These are phyloP conservation scores for Sporothrix protearum DNA, from an alignment of 2,329 filamentous ascomycete species.

Conservation along the genomic window DNA sequence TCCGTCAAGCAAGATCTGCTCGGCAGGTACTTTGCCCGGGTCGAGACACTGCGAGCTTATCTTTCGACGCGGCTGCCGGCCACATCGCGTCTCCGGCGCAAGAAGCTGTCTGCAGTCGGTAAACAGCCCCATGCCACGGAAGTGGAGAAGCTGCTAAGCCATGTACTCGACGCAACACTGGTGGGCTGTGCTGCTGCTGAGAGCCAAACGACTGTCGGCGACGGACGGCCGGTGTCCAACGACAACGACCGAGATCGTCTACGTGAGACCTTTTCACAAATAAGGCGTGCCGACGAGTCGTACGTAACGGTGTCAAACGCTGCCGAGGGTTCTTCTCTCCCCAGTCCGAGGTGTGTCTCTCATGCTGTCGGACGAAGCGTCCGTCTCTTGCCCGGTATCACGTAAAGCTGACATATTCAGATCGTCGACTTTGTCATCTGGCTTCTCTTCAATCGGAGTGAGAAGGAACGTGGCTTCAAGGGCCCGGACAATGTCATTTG, in stretches of 20 bases:
- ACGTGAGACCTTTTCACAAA: slow-evolving; percentile 60
- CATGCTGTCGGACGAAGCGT: too few relatives aligned
- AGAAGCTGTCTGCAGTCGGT: slow-evolving; percentile 45
- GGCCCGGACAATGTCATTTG: slow-evolving; percentile 56
- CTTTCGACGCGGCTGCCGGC: slow-evolving; percentile 62
- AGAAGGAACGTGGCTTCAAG: slow-evolving; percentile 32
- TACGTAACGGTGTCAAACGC: slow-evolving; percentile 51
- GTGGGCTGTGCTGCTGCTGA: slow-evolving; percentile 51
- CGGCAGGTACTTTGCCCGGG: slow-evolving; percentile 61
- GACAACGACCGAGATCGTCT: slow-evolving; percentile 48
- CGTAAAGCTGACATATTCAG: slow-evolving; percentile 43
- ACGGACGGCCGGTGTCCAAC: background rate
- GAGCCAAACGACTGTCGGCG: background rate
- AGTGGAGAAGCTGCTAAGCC: slow-evolving; percentile 45
- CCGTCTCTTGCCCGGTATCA: background rate
- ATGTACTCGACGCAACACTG: slow-evolving; percentile 65
- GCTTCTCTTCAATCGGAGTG: slow-evolving; percentile 64
- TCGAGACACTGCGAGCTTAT: slow-evolving; percentile 67
- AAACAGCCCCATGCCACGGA: slow-evolving; percentile 21
- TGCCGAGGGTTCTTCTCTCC: slow-evolving; percentile 46
- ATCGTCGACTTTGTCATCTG: slow-evolving; percentile 75
- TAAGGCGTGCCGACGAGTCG: slow-evolving; percentile 52
- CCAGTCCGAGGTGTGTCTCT: slow-evolving; percentile 58
- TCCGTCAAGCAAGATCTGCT: slow-evolving; percentile 58
- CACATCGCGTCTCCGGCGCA: slow-evolving; percentile 61